Evolutionary conservation across 176 grass and related monocot species (phyloP), one percentile per base, ranked within the genome.

Genomic region (Dendrocalamus sinicus): DNA sequence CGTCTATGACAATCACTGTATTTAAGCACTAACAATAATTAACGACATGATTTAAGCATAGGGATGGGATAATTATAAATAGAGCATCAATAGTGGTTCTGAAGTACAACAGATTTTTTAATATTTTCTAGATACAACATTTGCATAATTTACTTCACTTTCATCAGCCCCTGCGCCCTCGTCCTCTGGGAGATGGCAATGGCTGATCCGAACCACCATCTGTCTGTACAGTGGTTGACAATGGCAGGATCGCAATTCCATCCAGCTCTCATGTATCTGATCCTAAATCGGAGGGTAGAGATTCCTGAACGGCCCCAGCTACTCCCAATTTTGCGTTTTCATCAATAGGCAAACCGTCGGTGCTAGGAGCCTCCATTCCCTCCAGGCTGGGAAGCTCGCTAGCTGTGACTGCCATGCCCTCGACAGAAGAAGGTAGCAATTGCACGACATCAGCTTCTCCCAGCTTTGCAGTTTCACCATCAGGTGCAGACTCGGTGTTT

Each of bases 111-210:
- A 52, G 37, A 20, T 62, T 50, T 52, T 52, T 73, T 75, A 70
- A 24, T 76, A 76, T 17, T 66, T 23, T 77, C 43, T 43, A 77
- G 43, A 60, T 81, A 89, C 70, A 76, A 78, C 72, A 75, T 60
- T 52, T 28, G n/a, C 70, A 81, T 52, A 81, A 43, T 41, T 46
- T 89, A 85, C 61, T 59, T 73, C n/a, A 37, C 22, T 75, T 62
- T 14, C 58, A 73, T 39, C 47, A 24, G 24, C 20, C 5, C 53
- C 20, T 12, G 20, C 37, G 16, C 32, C 46, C 69, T 11, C 59
- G 59, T 67, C n/a, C 69, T 74, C 37, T 43, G 14, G 85, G 59
- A 53, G 60, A 65, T 41, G 8, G 15, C 28, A 70, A 77, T 61
- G 16, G 35, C 50, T 71, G 63, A 60, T 60, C 66, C 2, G 17